Evolutionary conservation across 331 rosid genomes (phyloP).

Genomic region (Malus hybrid): DNA sequence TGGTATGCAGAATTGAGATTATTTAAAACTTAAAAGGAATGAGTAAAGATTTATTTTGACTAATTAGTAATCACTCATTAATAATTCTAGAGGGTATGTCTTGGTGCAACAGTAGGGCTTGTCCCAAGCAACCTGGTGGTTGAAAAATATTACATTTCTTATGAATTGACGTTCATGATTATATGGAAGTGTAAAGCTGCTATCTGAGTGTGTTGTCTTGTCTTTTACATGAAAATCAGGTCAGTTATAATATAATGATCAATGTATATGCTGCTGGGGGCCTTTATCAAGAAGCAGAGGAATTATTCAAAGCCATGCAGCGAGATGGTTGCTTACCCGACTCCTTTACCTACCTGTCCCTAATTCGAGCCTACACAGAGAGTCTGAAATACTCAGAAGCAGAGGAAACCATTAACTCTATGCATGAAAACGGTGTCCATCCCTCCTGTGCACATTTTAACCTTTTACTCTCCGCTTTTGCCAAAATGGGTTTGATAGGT

Average conservation of each 20-base stretch:
- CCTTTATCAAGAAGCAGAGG: conserved; percentile 47
- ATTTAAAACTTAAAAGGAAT: not conserved
- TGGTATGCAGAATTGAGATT: conserved; percentile 33
- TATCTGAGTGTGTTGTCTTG: conserved; percentile 13
- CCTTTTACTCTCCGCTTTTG: conserved; percentile 53
- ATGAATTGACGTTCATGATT: not conserved
- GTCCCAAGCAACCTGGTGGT: not conserved
- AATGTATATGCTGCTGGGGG: conserved; percentile 72
- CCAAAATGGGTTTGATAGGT: conserved; percentile 51
- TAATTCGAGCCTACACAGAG: conserved; percentile 59
- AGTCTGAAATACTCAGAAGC: conserved; percentile 56
- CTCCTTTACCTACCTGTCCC: conserved; percentile 65
- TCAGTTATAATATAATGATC: conserved; percentile 84
- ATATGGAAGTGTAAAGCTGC: not conserved
- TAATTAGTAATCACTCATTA: not conserved
- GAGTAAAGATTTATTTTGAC: not conserved
- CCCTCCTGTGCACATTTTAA: conserved; percentile 70
- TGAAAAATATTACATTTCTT: not conserved
- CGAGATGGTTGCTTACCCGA: conserved; percentile 53
- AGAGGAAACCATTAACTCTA: conserved; percentile 48
- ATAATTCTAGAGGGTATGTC: not conserved
- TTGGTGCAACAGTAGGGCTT: not conserved
- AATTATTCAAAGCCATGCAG: conserved; percentile 62
- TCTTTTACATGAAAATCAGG: conserved; percentile 42
- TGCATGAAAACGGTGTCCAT: conserved; percentile 51